Conservation (phyloP, 768 basidiomycete genomes). For the Termitomyces sp. region DNA sequence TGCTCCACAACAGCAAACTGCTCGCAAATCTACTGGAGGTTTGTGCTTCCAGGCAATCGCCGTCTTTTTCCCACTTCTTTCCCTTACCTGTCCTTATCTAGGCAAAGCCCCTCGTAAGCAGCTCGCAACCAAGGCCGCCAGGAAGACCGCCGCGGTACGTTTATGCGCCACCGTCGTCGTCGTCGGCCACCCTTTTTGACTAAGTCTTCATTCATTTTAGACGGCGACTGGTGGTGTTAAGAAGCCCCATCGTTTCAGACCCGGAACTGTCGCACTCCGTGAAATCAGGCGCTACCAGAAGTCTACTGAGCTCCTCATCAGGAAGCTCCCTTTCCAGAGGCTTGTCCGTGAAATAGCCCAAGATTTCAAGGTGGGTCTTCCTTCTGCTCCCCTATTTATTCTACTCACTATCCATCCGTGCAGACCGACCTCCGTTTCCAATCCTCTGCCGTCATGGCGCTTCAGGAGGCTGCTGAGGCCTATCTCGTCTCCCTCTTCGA, state of each 20-base stretch:
- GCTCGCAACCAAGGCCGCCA: constrained; percentile 92
- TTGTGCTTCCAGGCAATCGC: constrained; percentile 24
- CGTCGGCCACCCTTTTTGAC: constrained; percentile 19
- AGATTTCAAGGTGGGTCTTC: constrained; percentile 76
- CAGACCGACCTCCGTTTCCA: constrained; percentile 93
- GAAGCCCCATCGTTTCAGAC: constrained; percentile 98
- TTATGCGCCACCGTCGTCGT: constrained; percentile 17
- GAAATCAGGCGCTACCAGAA: constrained; percentile 98
- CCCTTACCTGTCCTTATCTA: constrained; percentile 26
- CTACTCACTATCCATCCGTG: constrained; percentile 7
- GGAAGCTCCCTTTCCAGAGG: constrained; percentile 99
- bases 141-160: constrained; percentile 78
- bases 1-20: constrained; percentile 76
- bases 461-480: constrained; percentile 90
- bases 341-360: constrained; percentile 97
- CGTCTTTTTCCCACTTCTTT: constrained; percentile 11
- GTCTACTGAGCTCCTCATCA: constrained; percentile 97
- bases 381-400: not conserved
- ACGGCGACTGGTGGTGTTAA: constrained; percentile 95
- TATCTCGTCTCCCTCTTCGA: constrained; percentile 85
- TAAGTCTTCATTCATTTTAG: constrained; percentile 24
- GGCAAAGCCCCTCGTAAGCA: constrained; percentile 92
- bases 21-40: constrained; percentile 99
- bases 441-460: constrained; percentile 89
- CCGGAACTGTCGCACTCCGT: constrained; percentile 98